These are phyloP conservation scores for Solanum microdontum DNA, from an alignment of 257 asterid species.

Conservation along the genomic window DNA sequence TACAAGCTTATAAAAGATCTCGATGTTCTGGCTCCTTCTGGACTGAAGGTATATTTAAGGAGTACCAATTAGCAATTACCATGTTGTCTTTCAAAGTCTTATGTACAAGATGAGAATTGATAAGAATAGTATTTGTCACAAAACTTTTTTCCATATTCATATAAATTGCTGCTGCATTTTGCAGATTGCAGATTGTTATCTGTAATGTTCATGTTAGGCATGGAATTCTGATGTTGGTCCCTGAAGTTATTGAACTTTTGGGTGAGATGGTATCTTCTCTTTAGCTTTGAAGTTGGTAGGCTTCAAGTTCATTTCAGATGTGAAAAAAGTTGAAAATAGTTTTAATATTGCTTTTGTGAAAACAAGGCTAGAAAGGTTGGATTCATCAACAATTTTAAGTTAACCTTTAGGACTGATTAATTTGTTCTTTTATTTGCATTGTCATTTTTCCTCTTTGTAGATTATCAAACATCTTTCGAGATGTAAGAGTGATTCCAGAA, in stretches of 20 bases:
- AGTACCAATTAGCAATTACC: neutral
- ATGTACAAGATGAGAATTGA: too few relatives aligned
- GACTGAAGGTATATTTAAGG: constrained; percentile 50
- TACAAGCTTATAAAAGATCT: constrained; percentile 80
- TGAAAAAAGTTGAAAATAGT: too few relatives aligned
- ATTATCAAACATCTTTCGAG: too few relatives aligned
- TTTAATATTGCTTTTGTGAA: too few relatives aligned
- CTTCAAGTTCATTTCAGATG: too few relatives aligned
- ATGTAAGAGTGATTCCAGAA: too few relatives aligned
- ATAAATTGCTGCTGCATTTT: neutral
- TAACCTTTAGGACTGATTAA: too few relatives aligned
- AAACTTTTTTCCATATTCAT: neutral
- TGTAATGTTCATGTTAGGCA: constrained; percentile 70
- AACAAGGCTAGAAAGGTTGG: too few relatives aligned
- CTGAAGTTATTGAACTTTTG: constrained; percentile 67
- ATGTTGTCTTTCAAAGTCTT: neutral
- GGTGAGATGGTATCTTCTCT: constrained; percentile 45
- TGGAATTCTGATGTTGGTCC: constrained; percentile 86
- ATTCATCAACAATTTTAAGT: too few relatives aligned
- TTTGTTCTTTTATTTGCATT: too few relatives aligned
- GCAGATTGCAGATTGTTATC: constrained; percentile 42
- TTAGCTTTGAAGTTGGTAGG: too few relatives aligned
- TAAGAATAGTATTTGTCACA: neutral
- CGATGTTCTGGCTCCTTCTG: constrained; percentile 58
- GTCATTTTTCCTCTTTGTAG: too few relatives aligned